Evolutionary conservation across 78 protist species (phyloP).

Genomic region (Planoprotostelium fungivorum): DNA sequence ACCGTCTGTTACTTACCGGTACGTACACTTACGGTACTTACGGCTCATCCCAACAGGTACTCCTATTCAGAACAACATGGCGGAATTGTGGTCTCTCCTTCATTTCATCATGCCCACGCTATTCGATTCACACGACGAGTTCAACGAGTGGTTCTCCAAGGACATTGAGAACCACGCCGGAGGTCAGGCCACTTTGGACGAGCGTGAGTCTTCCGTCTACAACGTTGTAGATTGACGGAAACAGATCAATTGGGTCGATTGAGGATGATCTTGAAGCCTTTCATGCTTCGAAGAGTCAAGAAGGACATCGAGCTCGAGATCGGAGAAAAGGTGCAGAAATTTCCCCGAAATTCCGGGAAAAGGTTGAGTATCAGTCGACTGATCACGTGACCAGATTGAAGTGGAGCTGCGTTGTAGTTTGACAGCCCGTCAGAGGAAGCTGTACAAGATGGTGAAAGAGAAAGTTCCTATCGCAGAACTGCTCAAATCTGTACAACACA

Average conservation of each 20-base stretch:
- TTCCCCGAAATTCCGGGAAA: neutral
- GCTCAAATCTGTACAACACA: constrained; percentile 7
- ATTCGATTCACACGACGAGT: constrained; percentile 79
- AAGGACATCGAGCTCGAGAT: constrained; percentile 88
- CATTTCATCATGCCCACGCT: constrained; percentile 90
- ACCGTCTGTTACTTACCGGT: constrained; percentile 95
- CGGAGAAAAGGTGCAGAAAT: constrained; percentile 68
- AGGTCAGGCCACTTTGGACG: constrained; percentile 44
- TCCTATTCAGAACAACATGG: constrained; percentile 83
- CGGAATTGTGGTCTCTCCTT: constrained; percentile 90
- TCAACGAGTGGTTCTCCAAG: constrained; percentile 87
- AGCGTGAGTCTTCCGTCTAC: constrained; percentile 8
- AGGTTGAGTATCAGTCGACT: neutral
- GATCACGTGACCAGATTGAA: constrained; percentile 25
- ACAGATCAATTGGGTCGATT: constrained; percentile 72
- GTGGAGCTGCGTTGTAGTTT: constrained; percentile 62
- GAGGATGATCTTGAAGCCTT: constrained; percentile 92
- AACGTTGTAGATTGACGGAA: neutral
- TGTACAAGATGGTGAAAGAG: constrained; percentile 55
- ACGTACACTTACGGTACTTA: neutral
- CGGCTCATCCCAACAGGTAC: constrained; percentile 52
- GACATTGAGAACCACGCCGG: constrained; percentile 47
- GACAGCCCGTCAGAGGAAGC: constrained; percentile 69
- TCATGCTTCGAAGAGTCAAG: constrained; percentile 92
- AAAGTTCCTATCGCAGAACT: constrained; percentile 62